Percentiles rank a stretch among this genome's conserved stretches.
Evolutionary conservation across 2,329 filamentous ascomycete species (phyloP).

Genomic region (Aaosphaeria arxii): DNA sequence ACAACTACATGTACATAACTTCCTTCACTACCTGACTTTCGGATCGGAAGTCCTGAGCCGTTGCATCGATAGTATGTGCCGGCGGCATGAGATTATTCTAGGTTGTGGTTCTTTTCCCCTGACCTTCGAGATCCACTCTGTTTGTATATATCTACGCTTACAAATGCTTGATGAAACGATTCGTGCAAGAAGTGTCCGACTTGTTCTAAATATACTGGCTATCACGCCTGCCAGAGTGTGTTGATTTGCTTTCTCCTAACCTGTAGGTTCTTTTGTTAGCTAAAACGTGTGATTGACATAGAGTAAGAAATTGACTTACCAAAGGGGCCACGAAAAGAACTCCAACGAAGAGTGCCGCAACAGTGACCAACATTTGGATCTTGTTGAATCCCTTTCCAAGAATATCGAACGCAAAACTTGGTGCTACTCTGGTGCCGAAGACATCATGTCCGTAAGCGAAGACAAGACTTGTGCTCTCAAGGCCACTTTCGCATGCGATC

Average conservation of each 20-base stretch:
- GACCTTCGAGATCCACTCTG: too few relatives aligned
- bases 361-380: conserved; percentile 76
- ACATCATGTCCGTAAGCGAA: conserved; percentile 87
- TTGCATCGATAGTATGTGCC: too few relatives aligned
- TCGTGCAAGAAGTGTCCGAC: too few relatives aligned
- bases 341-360: conserved; percentile 73
- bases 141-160: too few relatives aligned
- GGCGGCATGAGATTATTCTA: too few relatives aligned
- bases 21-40: too few relatives aligned
- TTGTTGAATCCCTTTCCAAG: conserved; percentile 94
- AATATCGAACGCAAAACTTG: conserved; percentile 87
- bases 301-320: conserved; percentile 50
- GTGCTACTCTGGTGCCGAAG: conserved; percentile 82
- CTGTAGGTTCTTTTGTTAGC: conserved; percentile 25
- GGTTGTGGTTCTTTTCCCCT: too few relatives aligned
- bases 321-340: conserved; percentile 79
- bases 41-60: too few relatives aligned
- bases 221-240: conserved; percentile 53
- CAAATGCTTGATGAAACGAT: too few relatives aligned
- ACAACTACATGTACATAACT: too few relatives aligned
- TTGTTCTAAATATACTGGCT: background rate
- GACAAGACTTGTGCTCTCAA: conserved; percentile 90
- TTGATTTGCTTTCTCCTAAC: conserved; percentile 65
- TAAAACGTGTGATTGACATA: conserved; percentile 7
- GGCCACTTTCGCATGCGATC: conserved; percentile 69